Evolutionary conservation across 768 basidiomycete genomes (phyloP), one percentile per base, ranked within the genome.

Genomic region (Suillus alpinus): DNA sequence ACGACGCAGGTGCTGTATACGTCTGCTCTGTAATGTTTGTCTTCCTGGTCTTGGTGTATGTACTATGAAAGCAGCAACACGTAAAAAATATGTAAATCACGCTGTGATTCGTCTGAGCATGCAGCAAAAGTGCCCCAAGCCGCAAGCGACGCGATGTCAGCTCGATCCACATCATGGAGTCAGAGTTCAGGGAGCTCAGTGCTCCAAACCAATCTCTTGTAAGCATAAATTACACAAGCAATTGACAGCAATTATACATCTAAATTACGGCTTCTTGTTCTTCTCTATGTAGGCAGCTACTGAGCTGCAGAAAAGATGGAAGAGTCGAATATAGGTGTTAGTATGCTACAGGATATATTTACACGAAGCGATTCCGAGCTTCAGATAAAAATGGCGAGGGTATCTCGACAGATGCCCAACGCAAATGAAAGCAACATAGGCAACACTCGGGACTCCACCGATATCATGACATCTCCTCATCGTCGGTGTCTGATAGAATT

Each of bases 391-490:
- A 18, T 50, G 6, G 46, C 46, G 23, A 29, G 46, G 46, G 26
- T 26, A 26, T 7, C 26, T 47, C 26, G 14, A 29, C 26, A 26
- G 14, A 7, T 29, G 14, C 46, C 14, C 13, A 47, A 29, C 7
- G 6, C 18, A 50, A 6, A 50, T 4, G 60, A 69, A 56, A 71
- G 60, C 63, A 62, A 66, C 37, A 51, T 62, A 40, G 55, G 56
- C 10, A 23, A 56, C n/a, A 31, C 20, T 6, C 26, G 16, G 56
- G 32, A 32, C 32, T 32, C 7, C 4, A 32, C 32, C 37, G 12
- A 12, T 37, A 37, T 80, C 77, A 88, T 70, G 82, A 78, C 86
- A 88, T 88, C 57, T 72, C 70, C 53, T 91, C 90, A 32, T 92
- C 93, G 70, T 95, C 43, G 1, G 43, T 44, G 43, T 37, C 13